These are phyloP conservation scores for Trypanosoma avium DNA, from an alignment of 208 protist species.

Conservation along the genomic window DNA sequence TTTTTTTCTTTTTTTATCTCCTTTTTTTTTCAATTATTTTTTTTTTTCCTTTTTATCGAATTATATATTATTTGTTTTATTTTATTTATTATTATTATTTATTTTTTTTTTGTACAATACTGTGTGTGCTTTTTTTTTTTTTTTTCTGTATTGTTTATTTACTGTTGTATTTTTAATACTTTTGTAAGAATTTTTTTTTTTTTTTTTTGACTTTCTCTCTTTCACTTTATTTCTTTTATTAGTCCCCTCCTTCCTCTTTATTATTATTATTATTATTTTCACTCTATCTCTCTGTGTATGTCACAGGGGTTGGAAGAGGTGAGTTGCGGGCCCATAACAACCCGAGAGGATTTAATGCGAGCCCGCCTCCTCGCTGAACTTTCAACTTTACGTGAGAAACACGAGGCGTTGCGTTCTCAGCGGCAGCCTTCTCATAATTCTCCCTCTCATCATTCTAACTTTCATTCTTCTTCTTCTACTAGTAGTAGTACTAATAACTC, in stretches of 20 bases:
- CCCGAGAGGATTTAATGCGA: slow-evolving; percentile 32
- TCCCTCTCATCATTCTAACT: no score
- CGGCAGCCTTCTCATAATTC: no score
- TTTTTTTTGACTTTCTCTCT: slow-evolving; percentile 24
- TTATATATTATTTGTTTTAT: background rate
- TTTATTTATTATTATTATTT: background rate
- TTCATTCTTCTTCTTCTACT: no score
- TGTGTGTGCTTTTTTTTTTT: background rate
- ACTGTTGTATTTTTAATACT: no score
- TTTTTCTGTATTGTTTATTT: background rate
- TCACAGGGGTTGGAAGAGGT: background rate
- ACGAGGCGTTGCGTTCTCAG: slow-evolving; percentile 27
- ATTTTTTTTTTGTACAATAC: background rate
- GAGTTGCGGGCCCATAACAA: background rate
- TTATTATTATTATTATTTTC: no score
- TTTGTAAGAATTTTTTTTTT: background rate
- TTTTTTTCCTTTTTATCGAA: background rate
- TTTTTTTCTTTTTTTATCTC: background rate
- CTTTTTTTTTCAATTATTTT: background rate
- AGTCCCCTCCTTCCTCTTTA: no score
- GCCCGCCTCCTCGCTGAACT: slow-evolving; percentile 38
- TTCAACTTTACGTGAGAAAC: slow-evolving; percentile 40
- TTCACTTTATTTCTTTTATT: slow-evolving; percentile 3
- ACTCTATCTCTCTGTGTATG: no score
- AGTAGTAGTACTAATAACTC: no score